Base-by-base conservation (phyloP, 495 filamentous ascomycete genomes). In the Aspergillus kassunensis region DNA sequence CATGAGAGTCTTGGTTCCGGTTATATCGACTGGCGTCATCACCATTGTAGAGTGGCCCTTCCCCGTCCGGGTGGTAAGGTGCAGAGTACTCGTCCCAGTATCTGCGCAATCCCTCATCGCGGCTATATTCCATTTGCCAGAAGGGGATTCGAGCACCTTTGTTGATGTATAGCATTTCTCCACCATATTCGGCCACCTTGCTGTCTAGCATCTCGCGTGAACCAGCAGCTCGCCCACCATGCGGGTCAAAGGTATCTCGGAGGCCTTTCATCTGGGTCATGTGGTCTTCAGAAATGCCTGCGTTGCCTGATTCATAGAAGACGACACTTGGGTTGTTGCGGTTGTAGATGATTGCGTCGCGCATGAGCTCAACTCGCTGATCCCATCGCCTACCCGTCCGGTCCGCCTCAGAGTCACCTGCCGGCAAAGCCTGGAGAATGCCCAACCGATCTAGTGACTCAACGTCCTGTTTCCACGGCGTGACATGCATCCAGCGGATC, bases 91-190 rank as follows among this genome's bases (percentile, higher is more conserved):
- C 24, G 18, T 52, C 49, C 49, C 49, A 52, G 36, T 52, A 52
- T 15, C 44, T 52, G 15, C 49, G 37, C 25, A 52, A 33, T 3
- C 49, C 49, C 27, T 53, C 50, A n/a, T 53, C 50, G 8, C 50
- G 41, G 21, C 41, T 53, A 37, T 53, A 53, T 21, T 53, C 50
- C 50, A 53, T 53, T 19, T 53, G 41, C 50, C 50, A 53, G 31
- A 53, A 45, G 2, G 50, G 50, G 15, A 30, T 24, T 1, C 41
- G 40, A 6, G 50, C n/a, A 6, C 39, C 39, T 27, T 52, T 52
- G 24, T 43, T 52, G 39, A 52, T 43, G 23, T 44, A 44, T 8
- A 52, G 37, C 49, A 52, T 52, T 15, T 52, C 37, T 4, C 50
- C 41, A 0, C 50, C 50, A 19, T 46, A 53, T 15, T 53, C 50